Evolutionary conservation across 2,329 filamentous ascomycete genomes (phyloP).

Genomic region (Claviceps purpurea): DNA sequence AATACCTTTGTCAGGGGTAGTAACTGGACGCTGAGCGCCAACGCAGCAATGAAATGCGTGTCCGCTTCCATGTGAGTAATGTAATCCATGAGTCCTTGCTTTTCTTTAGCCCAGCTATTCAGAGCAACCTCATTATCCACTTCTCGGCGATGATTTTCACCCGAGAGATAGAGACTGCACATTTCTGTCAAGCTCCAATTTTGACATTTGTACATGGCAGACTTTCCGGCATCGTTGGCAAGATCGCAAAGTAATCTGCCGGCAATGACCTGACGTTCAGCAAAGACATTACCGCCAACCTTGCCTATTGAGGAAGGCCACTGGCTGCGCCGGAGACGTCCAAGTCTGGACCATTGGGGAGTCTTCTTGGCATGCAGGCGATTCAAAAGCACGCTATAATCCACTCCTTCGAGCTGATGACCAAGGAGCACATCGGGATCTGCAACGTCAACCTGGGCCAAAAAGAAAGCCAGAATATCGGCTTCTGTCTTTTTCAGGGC

Average conservation of each 20-base stretch:
- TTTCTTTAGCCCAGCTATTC: slow-evolving; percentile 66
- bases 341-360: slow-evolving; percentile 87
- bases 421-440: slow-evolving; percentile 92
- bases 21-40: slow-evolving; percentile 82
- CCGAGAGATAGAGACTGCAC: slow-evolving; percentile 77
- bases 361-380: slow-evolving; percentile 83
- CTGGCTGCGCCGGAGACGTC: slow-evolving; percentile 64
- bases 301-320: slow-evolving; percentile 86
- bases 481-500: slow-evolving; percentile 73
- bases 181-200: slow-evolving; percentile 98
- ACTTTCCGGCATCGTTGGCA: slow-evolving; percentile 93
- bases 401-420: slow-evolving; percentile 92
- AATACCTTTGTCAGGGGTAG: slow-evolving; percentile 87
- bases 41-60: slow-evolving; percentile 87
- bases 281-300: slow-evolving; percentile 79
- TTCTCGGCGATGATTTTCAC: slow-evolving; percentile 61
- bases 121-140: slow-evolving; percentile 80
- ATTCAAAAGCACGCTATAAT: slow-evolving; percentile 81
- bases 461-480: slow-evolving; percentile 74
- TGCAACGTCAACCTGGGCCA: slow-evolving; percentile 74
- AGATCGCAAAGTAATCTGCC: slow-evolving; percentile 87
- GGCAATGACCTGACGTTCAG: slow-evolving; percentile 77
- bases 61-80: slow-evolving; percentile 89
- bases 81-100: slow-evolving; percentile 83
- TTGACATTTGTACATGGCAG: slow-evolving; percentile 91